Conservation (phyloP, 2,329 filamentous ascomycete species). For the Talaromyces pinophilus region DNA sequence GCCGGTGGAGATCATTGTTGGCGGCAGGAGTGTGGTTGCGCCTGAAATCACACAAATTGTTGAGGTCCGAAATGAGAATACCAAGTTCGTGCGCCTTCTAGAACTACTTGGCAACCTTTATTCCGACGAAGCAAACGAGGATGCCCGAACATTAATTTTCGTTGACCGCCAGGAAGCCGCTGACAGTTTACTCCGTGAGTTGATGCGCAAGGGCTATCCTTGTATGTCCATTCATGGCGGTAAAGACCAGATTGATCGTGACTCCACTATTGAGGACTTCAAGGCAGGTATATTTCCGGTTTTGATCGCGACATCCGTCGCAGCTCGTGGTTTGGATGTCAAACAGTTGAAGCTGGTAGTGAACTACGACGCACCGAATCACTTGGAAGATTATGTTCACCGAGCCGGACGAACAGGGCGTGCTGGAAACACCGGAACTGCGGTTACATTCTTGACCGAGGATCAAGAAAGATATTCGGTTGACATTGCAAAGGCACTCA, state of each 20-base stretch:
- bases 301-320: conserved; percentile 91
- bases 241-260: conserved; percentile 89
- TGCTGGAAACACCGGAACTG: conserved; percentile 90
- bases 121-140: conserved; percentile 71
- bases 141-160: conserved; percentile 85
- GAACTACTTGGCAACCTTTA: conserved; percentile 87
- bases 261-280: conserved; percentile 90
- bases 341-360: conserved; percentile 94
- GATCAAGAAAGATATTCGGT: conserved; percentile 89
- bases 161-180: conserved; percentile 90
- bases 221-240: conserved; percentile 93
- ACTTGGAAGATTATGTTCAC: conserved; percentile 95
- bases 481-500: conserved; percentile 87
- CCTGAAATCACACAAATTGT: conserved; percentile 85
- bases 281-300: conserved; percentile 88
- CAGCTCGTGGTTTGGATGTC: conserved; percentile 90
- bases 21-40: conserved; percentile 71
- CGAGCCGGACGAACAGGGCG: conserved; percentile 90
- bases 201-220: conserved; percentile 81
- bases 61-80: conserved; percentile 77
- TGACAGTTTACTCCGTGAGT: conserved; percentile 73
- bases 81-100: conserved; percentile 81
- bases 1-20: conserved; percentile 89
- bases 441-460: conserved; percentile 88
- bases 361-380: conserved; percentile 92